phyloP scores from a whole-genome alignment of 768 basidiomycete genomes.

The Tubosaeta sp. region DNA sequence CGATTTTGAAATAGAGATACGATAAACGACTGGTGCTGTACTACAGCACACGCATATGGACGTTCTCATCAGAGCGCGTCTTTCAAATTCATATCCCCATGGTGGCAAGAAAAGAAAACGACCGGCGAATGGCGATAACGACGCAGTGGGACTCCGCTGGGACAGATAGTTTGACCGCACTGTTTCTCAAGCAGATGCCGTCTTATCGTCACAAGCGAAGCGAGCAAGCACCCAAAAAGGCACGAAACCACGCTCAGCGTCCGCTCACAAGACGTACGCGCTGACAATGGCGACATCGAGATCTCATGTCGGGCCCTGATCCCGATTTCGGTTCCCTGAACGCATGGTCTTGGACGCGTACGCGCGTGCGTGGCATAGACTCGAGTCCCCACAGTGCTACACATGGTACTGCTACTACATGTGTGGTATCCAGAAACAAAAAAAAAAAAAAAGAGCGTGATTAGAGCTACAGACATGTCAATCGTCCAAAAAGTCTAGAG shows the following conservation, averaged over 20 bases:
- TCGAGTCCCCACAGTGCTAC: too few species aligned
- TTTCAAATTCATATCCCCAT: too few species aligned
- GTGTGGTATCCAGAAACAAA: neutral
- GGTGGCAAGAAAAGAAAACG: too few species aligned
- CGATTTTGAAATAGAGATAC: neutral
- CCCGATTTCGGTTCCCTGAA: neutral
- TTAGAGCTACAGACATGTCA: conserved; percentile 5
- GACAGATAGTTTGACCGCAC: too few species aligned
- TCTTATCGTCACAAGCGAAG: too few species aligned
- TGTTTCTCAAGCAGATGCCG: too few species aligned
- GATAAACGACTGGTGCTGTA: too few species aligned
- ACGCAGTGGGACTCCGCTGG: neutral
- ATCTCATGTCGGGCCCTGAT: neutral
- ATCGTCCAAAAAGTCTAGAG: conserved; percentile 20
- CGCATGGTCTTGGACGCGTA: neutral
- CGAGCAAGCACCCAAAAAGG: too few species aligned
- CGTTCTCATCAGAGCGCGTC: too few species aligned
- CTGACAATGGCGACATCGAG: neutral
- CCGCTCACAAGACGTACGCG: too few species aligned
- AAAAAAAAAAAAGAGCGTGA: neutral
- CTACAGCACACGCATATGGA: too few species aligned
- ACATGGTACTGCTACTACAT: neutral
- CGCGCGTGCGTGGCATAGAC: neutral
- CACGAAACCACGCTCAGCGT: too few species aligned
- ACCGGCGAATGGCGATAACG: neutral